Evolutionary conservation across 352 stramenopile genomes (phyloP).

Genomic region (Globisporangium nunn): DNA sequence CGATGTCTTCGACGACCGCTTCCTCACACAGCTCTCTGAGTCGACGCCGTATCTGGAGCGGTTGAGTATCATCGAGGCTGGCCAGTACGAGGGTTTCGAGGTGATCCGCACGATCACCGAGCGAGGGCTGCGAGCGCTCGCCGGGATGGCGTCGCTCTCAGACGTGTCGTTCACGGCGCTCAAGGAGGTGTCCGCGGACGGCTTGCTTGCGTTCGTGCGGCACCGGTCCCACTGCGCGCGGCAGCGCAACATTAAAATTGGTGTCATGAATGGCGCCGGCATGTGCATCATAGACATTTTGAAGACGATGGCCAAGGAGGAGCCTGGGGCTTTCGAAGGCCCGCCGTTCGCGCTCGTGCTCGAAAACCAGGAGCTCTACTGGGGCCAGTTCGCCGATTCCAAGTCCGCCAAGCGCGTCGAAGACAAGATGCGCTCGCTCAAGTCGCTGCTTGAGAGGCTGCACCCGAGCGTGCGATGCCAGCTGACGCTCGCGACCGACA

Average conservation of each 20-base stretch:
- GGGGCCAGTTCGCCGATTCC: slow-evolving; percentile 15
- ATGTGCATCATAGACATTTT: slow-evolving; percentile 25
- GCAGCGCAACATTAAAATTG: slow-evolving; percentile 39
- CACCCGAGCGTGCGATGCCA: slow-evolving; percentile 32
- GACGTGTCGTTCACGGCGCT: slow-evolving; percentile 31
- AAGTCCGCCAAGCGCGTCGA: slow-evolving; percentile 20
- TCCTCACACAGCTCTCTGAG: slow-evolving; percentile 18
- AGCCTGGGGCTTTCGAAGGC: slow-evolving; percentile 13
- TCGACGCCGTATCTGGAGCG: slow-evolving; percentile 23
- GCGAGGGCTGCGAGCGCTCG: slow-evolving; percentile 21
- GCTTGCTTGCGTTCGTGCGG: slow-evolving; percentile 24
- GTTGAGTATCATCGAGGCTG: slow-evolving; percentile 25
- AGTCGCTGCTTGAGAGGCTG: slow-evolving; percentile 13
- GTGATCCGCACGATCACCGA: slow-evolving; percentile 24
- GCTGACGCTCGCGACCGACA: slow-evolving; percentile 24
- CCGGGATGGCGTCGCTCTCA: slow-evolving; percentile 26
- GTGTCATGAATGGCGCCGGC: slow-evolving; percentile 24
- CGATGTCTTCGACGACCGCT: slow-evolving; percentile 31
- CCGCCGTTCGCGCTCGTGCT: slow-evolving; percentile 30
- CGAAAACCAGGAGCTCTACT: slow-evolving; percentile 26
- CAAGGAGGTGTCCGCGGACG: slow-evolving; percentile 12
- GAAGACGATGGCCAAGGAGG: slow-evolving; percentile 19
- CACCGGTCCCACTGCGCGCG: slow-evolving; percentile 16
- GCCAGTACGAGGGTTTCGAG: slow-evolving; percentile 25
- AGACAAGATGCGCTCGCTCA: slow-evolving; percentile 17